Base-by-base conservation (phyloP, 495 filamentous ascomycete genomes). In the Aspergillus homomorphus region DNA sequence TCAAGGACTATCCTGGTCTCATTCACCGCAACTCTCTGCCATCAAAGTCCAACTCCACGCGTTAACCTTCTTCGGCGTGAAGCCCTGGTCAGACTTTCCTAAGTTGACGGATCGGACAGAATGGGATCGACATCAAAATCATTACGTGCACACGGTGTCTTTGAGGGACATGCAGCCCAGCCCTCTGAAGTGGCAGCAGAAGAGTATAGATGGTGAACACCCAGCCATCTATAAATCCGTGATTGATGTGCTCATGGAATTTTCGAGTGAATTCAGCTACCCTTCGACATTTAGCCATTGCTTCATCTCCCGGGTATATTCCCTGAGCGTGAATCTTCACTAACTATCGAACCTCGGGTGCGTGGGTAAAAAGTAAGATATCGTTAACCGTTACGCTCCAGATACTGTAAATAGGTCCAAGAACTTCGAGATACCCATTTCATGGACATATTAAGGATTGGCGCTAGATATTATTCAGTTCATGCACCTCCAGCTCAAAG, bases 351-450 rank as follows among this genome's bases (percentile, higher is more conserved):
- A 7, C 48, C 7, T 38, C 26, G 18, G 43, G 50, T 1, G 49
- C 30, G 24, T 45, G 41, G 50, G 41, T 2, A 19, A 59, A 22
- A 14, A 38, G n/a, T 3, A 46, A 19, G 14, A 14, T 59, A 15
- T 59, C 56, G 14, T 23, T 59, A 8, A 53, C 56, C 1, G 49
- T 59, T 18, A 49, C 56, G 18, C 19, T 59, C 1, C 56, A 59
- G 24, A 59, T 59, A 7, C 12, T 38, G 33, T n/a, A 51, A 45
- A 19, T 56, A 46, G 18, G 18, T 38, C 15, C 4, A 14, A 38
- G 33, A 38, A n/a, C n/a, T n/a, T 38, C 8, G 12, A 28, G 26
- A 7, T 38, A 38, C 33, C 33, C 12, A 38, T 12, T 12, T 10
- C 33, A 38, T 38, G n/a, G n/a, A n/a, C n/a, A n/a, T n/a, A n/a